Base-by-base conservation (phyloP, 371 early-diverging fungal genomes). In the Furculomyces boomerangus region DNA sequence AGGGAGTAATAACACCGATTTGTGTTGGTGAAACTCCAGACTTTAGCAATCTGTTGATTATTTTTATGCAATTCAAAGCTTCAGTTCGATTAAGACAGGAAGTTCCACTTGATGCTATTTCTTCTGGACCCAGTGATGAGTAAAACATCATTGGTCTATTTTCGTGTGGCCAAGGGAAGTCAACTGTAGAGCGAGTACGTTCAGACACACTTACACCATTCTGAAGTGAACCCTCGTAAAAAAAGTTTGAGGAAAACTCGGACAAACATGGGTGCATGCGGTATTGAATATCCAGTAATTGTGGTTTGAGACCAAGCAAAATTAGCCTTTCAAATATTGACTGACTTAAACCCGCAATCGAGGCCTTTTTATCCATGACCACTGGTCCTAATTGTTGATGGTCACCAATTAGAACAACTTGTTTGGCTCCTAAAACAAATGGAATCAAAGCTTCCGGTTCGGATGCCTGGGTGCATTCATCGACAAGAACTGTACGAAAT, bases 371-470 rank as follows among this genome's bases (percentile, higher is more conserved):
- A 76, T 86, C 90, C 78, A 96, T 81, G 50, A 98, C 88, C 13
- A 97, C 95, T 2, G 99, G 98, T 2, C 97, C 97, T 24, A 99
- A 70, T 66, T 99, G 99, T 71, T 97, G 95, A 65, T 98, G 98
- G 70, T 99, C 99, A 30, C 99, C 99, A 1, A 99, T 96, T 13
- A 99, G 75, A 0, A 99, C 89, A 18, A 86, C 86, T 71, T 97
- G 98, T 59, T 88, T 90, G 49, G 84, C 83, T 2, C 98, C 95
- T 45, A 90, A 71, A 7, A 95, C 89, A 37, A 98, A 74, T 2
- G 98, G 98, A 56, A 99, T 98, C 76, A 99, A 74, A 64, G 89
- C 88, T 69, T 94, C 93, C 1, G 98, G 98, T 61, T 99, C 99
- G 28, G 90, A 86, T 2, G 95, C 88, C 69, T 98, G 98, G 2